A percentile compares a stretch with the other conserved stretches of the same genome.
These are phyloP conservation scores for Mesembryanthemum crystallinum DNA, from an alignment of 148 eudicot genomes.

Conservation along the genomic window DNA sequence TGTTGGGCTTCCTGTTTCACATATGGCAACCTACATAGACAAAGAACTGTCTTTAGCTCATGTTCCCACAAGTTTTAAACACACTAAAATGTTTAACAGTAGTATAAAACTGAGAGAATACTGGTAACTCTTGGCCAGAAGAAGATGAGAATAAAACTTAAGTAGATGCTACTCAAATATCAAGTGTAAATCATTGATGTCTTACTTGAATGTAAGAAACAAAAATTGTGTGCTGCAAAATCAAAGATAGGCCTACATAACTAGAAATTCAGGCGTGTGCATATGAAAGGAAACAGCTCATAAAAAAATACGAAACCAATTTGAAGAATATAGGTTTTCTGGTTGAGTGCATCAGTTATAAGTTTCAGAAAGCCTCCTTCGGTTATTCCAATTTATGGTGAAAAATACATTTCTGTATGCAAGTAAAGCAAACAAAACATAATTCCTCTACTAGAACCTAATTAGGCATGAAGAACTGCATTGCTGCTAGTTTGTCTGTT, in stretches of 20 bases:
- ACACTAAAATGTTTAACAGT: neutral
- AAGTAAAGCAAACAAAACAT: neutral
- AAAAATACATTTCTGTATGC: neutral
- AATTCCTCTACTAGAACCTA: neutral
- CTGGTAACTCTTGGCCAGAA: neutral
- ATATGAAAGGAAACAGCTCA: neutral
- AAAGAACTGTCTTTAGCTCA: conserved; percentile 22
- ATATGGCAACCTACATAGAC: conserved; percentile 73
- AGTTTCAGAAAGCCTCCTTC: neutral
- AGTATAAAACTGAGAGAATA: neutral
- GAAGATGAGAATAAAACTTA: neutral
- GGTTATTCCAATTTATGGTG: neutral
- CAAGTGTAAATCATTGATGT: neutral
- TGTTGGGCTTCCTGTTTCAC: conserved; percentile 93
- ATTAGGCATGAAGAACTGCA: neutral
- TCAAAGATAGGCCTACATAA: neutral
- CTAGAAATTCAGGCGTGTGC: neutral
- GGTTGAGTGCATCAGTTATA: neutral
- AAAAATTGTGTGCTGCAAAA: neutral
- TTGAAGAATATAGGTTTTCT: neutral
- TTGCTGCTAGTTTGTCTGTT: neutral
- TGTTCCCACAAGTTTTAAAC: neutral
- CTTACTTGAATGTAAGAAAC: too few relatives aligned
- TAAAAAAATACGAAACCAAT: neutral
- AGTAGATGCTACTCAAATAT: neutral